Evolutionary conservation across 208 protist species (phyloP), one percentile per base, ranked within the genome.

Genomic region (Tritrichomonas foetus): DNA sequence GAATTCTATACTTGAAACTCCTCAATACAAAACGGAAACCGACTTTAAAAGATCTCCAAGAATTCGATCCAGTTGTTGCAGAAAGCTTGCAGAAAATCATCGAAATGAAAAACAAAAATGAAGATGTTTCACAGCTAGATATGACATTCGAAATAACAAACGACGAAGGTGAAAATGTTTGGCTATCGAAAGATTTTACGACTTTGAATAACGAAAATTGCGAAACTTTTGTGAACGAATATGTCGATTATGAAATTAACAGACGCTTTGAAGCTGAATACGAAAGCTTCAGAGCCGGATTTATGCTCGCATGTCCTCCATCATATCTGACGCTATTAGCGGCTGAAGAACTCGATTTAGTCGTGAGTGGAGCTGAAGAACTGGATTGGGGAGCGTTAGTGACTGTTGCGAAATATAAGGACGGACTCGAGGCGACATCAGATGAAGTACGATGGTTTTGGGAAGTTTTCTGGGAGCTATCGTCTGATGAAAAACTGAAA

Each of bases 381-480:
- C 30, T 93, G 0, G 89, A 93, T 64, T 93, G 50, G 50, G 55
- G 20, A 8, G 57, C 50, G 14, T 50, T 93, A 9, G 39, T 57
- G 33, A 47, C 50, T 9, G 55, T 25, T 27, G 50, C 55, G 16
- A 64, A 69, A 41, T 93, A 93, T 92, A 95, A 96, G 13, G 95
- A 95, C 50, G 96, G 96, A 41, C 97, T 96, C 93, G 84, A 25
- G 47, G 53, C 33, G 0, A 41, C 66, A 49, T 39, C 33, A 49
- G 0, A 72, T 0, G 44, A 95, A 75, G 95, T 97, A 36, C 16
- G 22, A 25, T 57, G 94, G 39, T 96, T 97, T 78, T 97, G 96
- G 96, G 93, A 94, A 72, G 69, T 97, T 2, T 93, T 97, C 64
- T 78, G 96, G 55, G 49, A 61, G 75, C 94, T 97, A 55, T 66